Evolutionary conservation across 2,329 filamentous ascomycete genomes (phyloP), one percentile per base, ranked within the genome.

Genomic region (Didymella exigua): DNA sequence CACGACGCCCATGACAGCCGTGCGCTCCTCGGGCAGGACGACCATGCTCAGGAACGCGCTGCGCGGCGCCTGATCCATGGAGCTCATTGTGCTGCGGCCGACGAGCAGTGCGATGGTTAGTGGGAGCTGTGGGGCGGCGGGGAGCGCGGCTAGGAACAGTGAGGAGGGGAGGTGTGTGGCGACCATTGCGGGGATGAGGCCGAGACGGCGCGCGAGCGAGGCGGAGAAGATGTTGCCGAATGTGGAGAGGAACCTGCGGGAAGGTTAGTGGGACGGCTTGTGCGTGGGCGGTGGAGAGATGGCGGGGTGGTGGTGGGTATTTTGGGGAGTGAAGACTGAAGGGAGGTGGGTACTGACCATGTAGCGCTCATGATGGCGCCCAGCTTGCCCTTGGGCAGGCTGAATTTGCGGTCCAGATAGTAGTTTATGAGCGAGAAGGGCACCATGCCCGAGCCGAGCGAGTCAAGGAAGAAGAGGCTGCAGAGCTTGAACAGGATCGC

Each of bases 371-470:
- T 83, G 27, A 84, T 79, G 16, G 76, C 81, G 13, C 84, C 84
- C 1, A 86, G 77, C 24, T 78, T 76, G 1, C 79, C 78, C 62
- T 84, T 81, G 3, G 79, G 74, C 4, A 85, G 73, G 29, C 75
- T 63, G 61, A 86, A 86, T 57, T 85, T 85, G 40, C 81, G 79
- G 62, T 86, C 81, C 70, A 82, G 84, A 68, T 84, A 85, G 52
- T 81, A 84, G 59, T 84, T 81, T 27, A 77, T 63, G 8, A 73
- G 50, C 9, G 75, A 74, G 62, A 74, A 75, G 14, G 73, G 84
- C 4, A 86, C 87, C 69, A 93, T 81, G 2, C 89, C 89, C 1
- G 86, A 88, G 1, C 87, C 88, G 52, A 91, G 83, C 0, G 86
- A 83, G 69, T 92, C 89, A 5, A 91, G 66, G 1, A 82, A 82